Percentiles rank a stretch among this genome's conserved stretches.
These are phyloP conservation scores for Typha latifolia DNA, from an alignment of 176 grass and related monocot species.

Conservation along the genomic window DNA sequence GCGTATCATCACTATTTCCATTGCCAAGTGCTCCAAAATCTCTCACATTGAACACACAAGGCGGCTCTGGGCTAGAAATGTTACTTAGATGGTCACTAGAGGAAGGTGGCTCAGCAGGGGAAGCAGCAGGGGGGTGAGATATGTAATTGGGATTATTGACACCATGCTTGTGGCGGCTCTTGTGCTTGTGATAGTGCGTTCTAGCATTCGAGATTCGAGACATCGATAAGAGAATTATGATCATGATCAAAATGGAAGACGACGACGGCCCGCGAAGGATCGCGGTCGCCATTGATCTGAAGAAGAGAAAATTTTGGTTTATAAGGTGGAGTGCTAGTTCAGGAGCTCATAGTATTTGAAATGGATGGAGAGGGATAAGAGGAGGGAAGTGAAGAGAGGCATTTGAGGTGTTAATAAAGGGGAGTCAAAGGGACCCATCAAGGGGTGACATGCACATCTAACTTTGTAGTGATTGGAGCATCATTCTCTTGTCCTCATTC, in stretches of 20 bases:
- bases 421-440: not conserved
- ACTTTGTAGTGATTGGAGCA: constrained; percentile 1
- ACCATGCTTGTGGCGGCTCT: constrained; percentile 11
- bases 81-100: not conserved
- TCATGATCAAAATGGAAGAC: constrained; percentile 1
- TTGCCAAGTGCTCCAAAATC: constrained; percentile 50
- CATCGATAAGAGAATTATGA: constrained; percentile 19
- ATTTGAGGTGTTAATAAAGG: not conserved
- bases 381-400: not conserved
- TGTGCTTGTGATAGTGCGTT: constrained; percentile 37
- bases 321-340: not conserved
- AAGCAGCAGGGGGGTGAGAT: constrained; percentile 30
- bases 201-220: constrained; percentile 19
- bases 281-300: constrained; percentile 4
- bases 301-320: not conserved
- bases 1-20: constrained; percentile 39
- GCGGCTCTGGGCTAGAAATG: not conserved
- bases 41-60: constrained; percentile 44
- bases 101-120: constrained; percentile 19
- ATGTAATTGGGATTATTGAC: constrained; percentile 20
- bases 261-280: not conserved
- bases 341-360: not conserved
- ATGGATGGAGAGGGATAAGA: not conserved
- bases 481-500: not conserved
- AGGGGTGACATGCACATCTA: not conserved